These are phyloP conservation scores for Rubia tinctorum DNA, from an alignment of 305 asterid species.

Conservation along the genomic window DNA sequence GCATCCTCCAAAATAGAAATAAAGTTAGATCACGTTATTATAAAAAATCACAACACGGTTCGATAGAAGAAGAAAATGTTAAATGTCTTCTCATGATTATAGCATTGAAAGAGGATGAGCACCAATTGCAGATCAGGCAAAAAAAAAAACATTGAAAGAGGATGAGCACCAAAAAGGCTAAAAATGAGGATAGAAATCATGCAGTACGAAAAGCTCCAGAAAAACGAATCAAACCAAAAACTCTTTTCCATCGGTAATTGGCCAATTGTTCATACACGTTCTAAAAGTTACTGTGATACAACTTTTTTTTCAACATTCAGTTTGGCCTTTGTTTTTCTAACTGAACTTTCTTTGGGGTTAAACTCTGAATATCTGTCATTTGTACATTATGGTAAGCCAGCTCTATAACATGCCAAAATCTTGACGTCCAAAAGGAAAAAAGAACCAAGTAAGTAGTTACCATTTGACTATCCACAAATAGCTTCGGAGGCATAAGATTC, in stretches of 20 bases:
- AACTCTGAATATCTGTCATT: slow-evolving; percentile 10
- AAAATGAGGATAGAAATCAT: too few species aligned
- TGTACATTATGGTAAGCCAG: slow-evolving; percentile 14
- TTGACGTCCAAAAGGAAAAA: slow-evolving; percentile 1
- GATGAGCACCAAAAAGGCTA: background rate
- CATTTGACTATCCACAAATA: background rate
- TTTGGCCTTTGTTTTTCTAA: slow-evolving; percentile 7
- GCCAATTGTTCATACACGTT: slow-evolving; percentile 2
- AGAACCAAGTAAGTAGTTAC: background rate
- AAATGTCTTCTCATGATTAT: background rate
- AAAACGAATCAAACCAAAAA: slow-evolving; percentile 14
- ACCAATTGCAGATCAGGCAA: background rate
- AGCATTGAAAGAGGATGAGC: background rate
- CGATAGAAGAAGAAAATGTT: too few species aligned
- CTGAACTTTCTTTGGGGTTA: slow-evolving; percentile 11
- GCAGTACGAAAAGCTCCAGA: too few species aligned
- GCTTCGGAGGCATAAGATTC: background rate
- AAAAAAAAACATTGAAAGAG: background rate
- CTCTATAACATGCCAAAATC: slow-evolving; percentile 17
- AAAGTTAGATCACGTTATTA: too few species aligned
- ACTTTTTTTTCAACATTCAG: slow-evolving; percentile 12
- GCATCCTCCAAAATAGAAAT: too few species aligned
- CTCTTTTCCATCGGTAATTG: background rate
- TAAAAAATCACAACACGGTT: too few species aligned
- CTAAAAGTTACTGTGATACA: slow-evolving; percentile 6